Percentiles rank a stretch among this genome's conserved stretches.
phyloP scores from a whole-genome alignment of 2,329 filamentous ascomycete species.

The Fusarium dimerum region DNA sequence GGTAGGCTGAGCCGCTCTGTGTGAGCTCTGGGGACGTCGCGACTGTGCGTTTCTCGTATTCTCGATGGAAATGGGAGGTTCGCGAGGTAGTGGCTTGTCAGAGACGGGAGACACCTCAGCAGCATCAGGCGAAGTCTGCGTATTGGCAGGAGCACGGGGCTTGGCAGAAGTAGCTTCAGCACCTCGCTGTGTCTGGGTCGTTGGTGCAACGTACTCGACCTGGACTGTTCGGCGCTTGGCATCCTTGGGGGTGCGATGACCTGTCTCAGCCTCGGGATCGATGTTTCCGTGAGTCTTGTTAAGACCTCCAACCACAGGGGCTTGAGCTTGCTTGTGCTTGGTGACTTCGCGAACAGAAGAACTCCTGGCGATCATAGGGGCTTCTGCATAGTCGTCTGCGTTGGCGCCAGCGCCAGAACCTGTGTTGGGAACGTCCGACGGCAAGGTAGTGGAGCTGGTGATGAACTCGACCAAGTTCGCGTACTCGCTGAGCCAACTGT shows the following conservation, averaged over 20 bases:
- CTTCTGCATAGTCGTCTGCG: conserved; percentile 55
- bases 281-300: conserved; percentile 73
- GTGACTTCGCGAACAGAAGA: conserved; percentile 87
- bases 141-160: conserved; percentile 28
- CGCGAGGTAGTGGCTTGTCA: conserved; percentile 62
- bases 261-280: conserved; percentile 62
- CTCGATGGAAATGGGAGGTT: conserved; percentile 52
- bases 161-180: conserved; percentile 31
- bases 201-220: conserved; percentile 94
- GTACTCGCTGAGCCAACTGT: conserved; percentile 98
- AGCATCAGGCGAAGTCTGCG: conserved; percentile 46
- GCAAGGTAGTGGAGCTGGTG: conserved; percentile 89
- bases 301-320: conserved; percentile 61
- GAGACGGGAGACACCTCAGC: conserved; percentile 35
- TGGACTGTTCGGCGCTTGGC: conserved; percentile 93
- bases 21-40: conserved; percentile 50
- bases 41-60: conserved; percentile 38
- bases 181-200: conserved; percentile 80
- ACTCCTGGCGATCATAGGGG: conserved; percentile 72
- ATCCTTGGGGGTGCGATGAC: conserved; percentile 70
- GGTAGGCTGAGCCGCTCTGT: conserved; percentile 36
- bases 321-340: conserved; percentile 61
- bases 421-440: conserved; percentile 80
- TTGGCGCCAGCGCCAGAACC: conserved; percentile 63
- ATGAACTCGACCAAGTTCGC: conserved; percentile 97